Evolutionary conservation across 805 yeast species (phyloP).

Genomic region (Pichia nanzhaoensis): DNA sequence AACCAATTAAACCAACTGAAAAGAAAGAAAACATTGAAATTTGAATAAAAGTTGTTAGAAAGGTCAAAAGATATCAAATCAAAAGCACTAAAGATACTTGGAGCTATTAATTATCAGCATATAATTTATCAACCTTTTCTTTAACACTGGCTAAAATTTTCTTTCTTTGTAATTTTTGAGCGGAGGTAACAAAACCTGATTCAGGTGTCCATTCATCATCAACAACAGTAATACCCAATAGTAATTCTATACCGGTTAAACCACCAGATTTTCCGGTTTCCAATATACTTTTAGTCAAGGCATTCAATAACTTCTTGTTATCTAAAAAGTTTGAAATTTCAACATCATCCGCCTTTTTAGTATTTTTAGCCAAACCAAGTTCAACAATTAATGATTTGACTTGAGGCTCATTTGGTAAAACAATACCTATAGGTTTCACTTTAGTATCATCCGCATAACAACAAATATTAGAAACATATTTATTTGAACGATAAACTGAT

Average conservation of each 20-base stretch:
- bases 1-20: too few relatives aligned
- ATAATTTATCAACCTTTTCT: constrained; percentile 61
- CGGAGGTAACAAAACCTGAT: constrained; percentile 87
- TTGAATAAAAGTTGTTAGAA: too few relatives aligned
- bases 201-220: constrained; percentile 98
- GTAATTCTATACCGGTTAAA: constrained; percentile 75
- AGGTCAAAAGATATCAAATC: too few relatives aligned
- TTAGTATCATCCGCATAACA: constrained; percentile 85
- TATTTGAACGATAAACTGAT: constrained; percentile 79
- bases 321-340: constrained; percentile 41
- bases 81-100: too few relatives aligned
- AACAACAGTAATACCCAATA: constrained; percentile 68
- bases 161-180: constrained; percentile 93
- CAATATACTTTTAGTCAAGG: constrained; percentile 52
- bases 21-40: too few relatives aligned
- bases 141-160: constrained; percentile 70
- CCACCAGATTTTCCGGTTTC: constrained; percentile 79
- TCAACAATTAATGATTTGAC: constrained; percentile 55
- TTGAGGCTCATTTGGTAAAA: constrained; percentile 70
- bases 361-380: constrained; percentile 40
- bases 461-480: constrained; percentile 72
- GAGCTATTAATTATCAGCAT: constrained; percentile 25
- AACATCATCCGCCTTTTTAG: constrained; percentile 30
- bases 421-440: constrained; percentile 88
- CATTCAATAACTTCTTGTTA: constrained; percentile 48